Conservation (phyloP, 805 yeast species). For the Zygotorulaspora sp. region DNA sequence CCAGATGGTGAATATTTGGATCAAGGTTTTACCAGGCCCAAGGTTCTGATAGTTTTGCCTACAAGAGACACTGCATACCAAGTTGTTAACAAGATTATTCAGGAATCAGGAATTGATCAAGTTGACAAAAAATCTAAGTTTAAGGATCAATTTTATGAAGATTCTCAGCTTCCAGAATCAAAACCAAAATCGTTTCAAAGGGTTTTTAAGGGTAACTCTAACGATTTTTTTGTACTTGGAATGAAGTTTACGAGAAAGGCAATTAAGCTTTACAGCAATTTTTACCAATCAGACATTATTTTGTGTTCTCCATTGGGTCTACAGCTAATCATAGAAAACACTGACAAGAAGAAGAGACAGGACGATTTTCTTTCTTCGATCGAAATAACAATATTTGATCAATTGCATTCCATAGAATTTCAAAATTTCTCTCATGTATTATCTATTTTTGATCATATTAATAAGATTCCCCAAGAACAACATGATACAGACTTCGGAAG, state of each 20-base stretch:
- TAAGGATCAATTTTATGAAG: slow-evolving; percentile 59
- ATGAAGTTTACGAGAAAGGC: slow-evolving; percentile 85
- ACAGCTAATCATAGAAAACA: slow-evolving; percentile 68
- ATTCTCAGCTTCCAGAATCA: slow-evolving; percentile 40
- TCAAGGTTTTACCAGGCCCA: slow-evolving; percentile 95
- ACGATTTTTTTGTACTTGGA: slow-evolving; percentile 91
- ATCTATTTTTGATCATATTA: slow-evolving; percentile 61
- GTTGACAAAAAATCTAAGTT: slow-evolving; percentile 80
- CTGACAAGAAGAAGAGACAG: slow-evolving; percentile 52
- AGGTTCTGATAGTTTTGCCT: slow-evolving; percentile 76
- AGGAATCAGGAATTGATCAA: slow-evolving; percentile 63
- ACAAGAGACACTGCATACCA: slow-evolving; percentile 75
- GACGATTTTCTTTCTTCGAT: slow-evolving; percentile 84
- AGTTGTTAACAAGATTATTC: slow-evolving; percentile 57
- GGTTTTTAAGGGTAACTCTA: slow-evolving; percentile 80
- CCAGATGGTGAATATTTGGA: slow-evolving; percentile 67
- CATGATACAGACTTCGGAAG: slow-evolving; percentile 87
- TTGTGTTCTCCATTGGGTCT: slow-evolving; percentile 91
- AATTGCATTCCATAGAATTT: slow-evolving; percentile 79
- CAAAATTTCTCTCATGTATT: slow-evolving; percentile 91
- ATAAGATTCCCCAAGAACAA: slow-evolving; percentile 71
- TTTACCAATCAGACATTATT: slow-evolving; percentile 79
- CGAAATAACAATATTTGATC: slow-evolving; percentile 76
- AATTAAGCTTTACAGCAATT: slow-evolving; percentile 75
- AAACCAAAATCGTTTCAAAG: slow-evolving; percentile 84